These are phyloP conservation scores for Rhizomucor miehei DNA, from an alignment of 371 early-diverging fungal species.

Conservation along the genomic window DNA sequence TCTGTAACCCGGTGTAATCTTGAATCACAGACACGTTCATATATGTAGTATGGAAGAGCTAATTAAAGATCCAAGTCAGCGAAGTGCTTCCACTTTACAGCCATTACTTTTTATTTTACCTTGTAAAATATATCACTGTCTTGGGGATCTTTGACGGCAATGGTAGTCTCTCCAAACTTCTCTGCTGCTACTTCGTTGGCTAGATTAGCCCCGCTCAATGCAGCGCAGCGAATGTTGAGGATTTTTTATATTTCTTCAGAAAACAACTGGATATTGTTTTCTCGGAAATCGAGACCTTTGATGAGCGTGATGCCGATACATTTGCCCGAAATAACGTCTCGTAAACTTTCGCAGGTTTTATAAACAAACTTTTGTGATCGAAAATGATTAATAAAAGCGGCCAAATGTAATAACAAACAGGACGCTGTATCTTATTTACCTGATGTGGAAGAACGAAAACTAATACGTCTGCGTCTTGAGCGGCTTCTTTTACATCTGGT, in stretches of 20 bases:
- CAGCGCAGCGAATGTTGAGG: conserved; percentile 70
- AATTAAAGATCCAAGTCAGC: neutral
- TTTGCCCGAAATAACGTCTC: conserved; percentile 56
- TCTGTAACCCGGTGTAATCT: conserved; percentile 91
- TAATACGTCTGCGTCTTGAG: conserved; percentile 80
- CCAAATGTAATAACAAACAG: too few species aligned
- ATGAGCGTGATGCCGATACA: conserved; percentile 88
- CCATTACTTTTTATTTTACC: conserved; percentile 1
- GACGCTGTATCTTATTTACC: conserved; percentile 5
- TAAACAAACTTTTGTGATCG: conserved; percentile 80
- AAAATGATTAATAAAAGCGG: neutral
- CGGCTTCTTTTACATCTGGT: conserved; percentile 71
- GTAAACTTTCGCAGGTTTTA: conserved; percentile 66
- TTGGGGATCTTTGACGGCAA: conserved; percentile 62
- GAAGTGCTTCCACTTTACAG: neutral
- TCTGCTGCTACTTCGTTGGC: conserved; percentile 93
- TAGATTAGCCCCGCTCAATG: conserved; percentile 97
- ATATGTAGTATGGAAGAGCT: conserved; percentile 52
- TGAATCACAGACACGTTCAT: conserved; percentile 80
- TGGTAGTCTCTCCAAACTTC: conserved; percentile 91
- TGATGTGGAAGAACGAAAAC: conserved; percentile 98
- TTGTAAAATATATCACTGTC: conserved; percentile 79
- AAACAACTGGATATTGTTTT: conserved; percentile 15
- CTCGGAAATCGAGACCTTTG: conserved; percentile 44
- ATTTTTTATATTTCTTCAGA: conserved; percentile 18